Evolutionary conservation across 208 protist species (phyloP), one percentile per base, ranked within the genome.

Genomic region (Tritrichomonas foetus): DNA sequence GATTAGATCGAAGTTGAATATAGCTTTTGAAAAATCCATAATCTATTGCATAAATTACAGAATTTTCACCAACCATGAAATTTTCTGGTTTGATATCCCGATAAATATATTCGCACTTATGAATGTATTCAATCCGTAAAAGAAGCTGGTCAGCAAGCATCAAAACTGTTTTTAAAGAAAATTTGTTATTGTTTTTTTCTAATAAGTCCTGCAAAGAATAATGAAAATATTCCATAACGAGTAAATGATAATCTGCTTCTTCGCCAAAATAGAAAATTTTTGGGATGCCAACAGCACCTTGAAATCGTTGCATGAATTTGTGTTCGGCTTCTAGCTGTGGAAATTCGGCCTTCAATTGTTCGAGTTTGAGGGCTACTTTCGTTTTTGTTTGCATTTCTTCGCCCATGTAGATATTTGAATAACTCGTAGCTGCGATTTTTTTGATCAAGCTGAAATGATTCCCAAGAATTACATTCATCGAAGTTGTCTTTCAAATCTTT

Each of bases 401-500:
- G 47, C 96, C 89, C n/a, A 25, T 30, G 33, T 93, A 69, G n/a
- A 93, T 98, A 74, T 99, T 98, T 44, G 98, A 98, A 96, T 99
- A 99, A 49, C 97, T 98, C 41, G 98, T 98, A 53, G 96, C 96
- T 30, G 98, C 99, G 95, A 99, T 99, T 50, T 89, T 57, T 49
- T 89, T 57, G 33, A 47, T 30, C 27, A 61, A 16, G 53, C 11
- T 16, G 16, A 22, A 61, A 61, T 16, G 53, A 61, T 16, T 16
- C 16, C 53, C 53, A 61, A 61, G 16, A 61, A 61, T 16, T 22
- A 5, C 11, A 61, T 61, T 16, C 53, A 16, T 61, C 53, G n/a
- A n/a, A n/a, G n/a, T n/a, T n/a, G n/a, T n/a, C n/a, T n/a, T n/a
- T n/a, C n/a, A n/a, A n/a, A n/a, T n/a, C n/a, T n/a, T n/a, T n/a